Conservation (phyloP, 805 yeast species). For the Pichia kluyveri region DNA sequence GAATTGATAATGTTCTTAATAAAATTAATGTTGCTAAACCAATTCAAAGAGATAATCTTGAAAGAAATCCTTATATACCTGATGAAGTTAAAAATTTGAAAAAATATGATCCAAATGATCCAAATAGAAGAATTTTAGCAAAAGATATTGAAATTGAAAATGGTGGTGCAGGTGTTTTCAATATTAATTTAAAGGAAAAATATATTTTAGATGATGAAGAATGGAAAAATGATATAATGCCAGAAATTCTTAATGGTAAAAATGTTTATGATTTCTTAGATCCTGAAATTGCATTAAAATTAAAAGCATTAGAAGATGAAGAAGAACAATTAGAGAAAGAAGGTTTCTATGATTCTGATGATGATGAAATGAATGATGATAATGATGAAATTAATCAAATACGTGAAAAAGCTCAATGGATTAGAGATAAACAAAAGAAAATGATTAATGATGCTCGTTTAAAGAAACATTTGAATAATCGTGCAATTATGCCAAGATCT, state of each 20-base stretch:
- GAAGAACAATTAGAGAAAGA: conserved; percentile 89
- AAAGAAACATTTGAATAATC: conserved; percentile 80
- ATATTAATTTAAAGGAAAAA: conserved; percentile 85
- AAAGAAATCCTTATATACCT: conserved; percentile 76
- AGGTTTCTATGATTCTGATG: conserved; percentile 92
- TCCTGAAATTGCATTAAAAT: conserved; percentile 87
- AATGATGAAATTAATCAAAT: conserved; percentile 58
- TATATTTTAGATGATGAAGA: conserved; percentile 90
- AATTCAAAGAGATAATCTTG: conserved; percentile 75
- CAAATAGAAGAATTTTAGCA: conserved; percentile 72
- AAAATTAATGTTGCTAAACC: conserved; percentile 95
- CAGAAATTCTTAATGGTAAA: conserved; percentile 92
- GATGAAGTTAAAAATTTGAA: conserved; percentile 52
- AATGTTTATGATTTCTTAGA: conserved; percentile 97
- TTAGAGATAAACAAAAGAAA: conserved; percentile 87
- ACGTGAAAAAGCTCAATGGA: conserved; percentile 86
- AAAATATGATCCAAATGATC: conserved; percentile 73
- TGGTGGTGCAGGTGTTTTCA: conserved; percentile 98
- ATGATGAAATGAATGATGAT: conserved; percentile 50
- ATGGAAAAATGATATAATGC: conserved; percentile 97
- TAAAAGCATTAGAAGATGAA: conserved; percentile 93
- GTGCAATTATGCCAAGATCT: conserved; percentile 85
- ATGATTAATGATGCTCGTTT: conserved; percentile 85
- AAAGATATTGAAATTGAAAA: conserved; percentile 87
- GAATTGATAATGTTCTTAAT: conserved; percentile 82